phyloP scores from a whole-genome alignment of 129 eudicot genomes.

The Tagetes patula region DNA sequence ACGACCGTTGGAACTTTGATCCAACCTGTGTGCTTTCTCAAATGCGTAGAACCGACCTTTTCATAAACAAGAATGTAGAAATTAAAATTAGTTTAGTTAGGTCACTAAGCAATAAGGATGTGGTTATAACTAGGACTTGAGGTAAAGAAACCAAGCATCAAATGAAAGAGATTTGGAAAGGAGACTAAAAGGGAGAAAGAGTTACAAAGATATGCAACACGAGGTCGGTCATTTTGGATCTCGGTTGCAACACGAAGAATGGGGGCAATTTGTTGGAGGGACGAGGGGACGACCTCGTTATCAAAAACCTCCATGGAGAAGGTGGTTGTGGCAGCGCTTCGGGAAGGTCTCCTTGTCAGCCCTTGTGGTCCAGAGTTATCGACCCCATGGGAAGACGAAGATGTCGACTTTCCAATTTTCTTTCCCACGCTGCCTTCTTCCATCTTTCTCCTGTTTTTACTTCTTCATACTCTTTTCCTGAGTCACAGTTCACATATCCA shows the following conservation, averaged over 20 bases:
- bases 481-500: slow-evolving; percentile 16
- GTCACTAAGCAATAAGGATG: background rate
- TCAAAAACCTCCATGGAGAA: slow-evolving; percentile 93
- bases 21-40: slow-evolving; percentile 93
- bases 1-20: slow-evolving; percentile 84
- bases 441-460: slow-evolving; percentile 35
- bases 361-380: slow-evolving; percentile 34
- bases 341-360: slow-evolving; percentile 67
- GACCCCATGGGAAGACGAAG: slow-evolving; percentile 28
- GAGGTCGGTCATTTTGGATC: slow-evolving; percentile 77
- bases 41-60: slow-evolving; percentile 88
- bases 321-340: slow-evolving; percentile 82
- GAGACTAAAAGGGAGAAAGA: background rate
- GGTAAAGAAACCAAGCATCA: slow-evolving; percentile 7
- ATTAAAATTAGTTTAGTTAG: background rate
- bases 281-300: slow-evolving; percentile 90
- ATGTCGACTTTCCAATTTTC: slow-evolving; percentile 24
- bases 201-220: slow-evolving; percentile 92
- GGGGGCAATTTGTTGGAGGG: slow-evolving; percentile 83
- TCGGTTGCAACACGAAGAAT: slow-evolving; percentile 90
- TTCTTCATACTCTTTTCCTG: slow-evolving; percentile 32
- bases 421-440: slow-evolving; percentile 41
- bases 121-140: background rate
- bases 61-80: background rate
- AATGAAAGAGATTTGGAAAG: background rate